Base-by-base conservation (phyloP, 2,329 filamentous ascomycete species). In the Thelonectria blattea region DNA sequence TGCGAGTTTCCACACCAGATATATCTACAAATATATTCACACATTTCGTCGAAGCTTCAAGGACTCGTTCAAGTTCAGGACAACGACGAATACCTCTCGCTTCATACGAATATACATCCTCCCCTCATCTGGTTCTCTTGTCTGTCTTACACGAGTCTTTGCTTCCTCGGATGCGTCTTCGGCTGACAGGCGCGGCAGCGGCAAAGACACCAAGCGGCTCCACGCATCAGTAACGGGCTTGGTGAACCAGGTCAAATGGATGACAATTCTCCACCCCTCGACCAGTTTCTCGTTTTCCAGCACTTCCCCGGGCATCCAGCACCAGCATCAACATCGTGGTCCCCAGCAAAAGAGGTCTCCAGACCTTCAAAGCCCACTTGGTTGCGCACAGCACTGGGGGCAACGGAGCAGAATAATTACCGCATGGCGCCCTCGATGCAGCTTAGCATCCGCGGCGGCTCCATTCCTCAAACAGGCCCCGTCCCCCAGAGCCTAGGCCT, bases 381-480 rank as follows among this genome's bases (percentile, higher is more conserved):
- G 34, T 42, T 47, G 52, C 48, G 42, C 48, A 60, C 61, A 61
- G 54, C 60, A 34, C 65, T 66, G 66, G 67, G 61, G 60, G 53
- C 55, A 55, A 59, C 57, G 43, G 55, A 59, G 59, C 42, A 55
- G 47, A 64, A 65, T 56, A 62, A 69, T 70, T 70, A 64, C 65
- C 68, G 64, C 68, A 69, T 64, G 52, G 49, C 50, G 55, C 51
- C 58, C 64, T 60, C 54, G 47, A 71, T 68, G 54, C 30, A 54
- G 68, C 53, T 56, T 71, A 69, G 68, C 49, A 22, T 37, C 59
- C 58, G 60, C 51, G 57, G 58, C 47, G 62, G 51, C 65, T 59
- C 62, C 68, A 67, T 67, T 52, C 43, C 59, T 64, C 56, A 62
- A 68, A 64, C 62, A 61, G 65, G 54, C 58, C 61, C 52, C 57